Percentiles rank a stretch among this genome's conserved stretches.
phyloP scores from a whole-genome alignment of 169 alveolate genomes.

The Plasmodium sp. region DNA sequence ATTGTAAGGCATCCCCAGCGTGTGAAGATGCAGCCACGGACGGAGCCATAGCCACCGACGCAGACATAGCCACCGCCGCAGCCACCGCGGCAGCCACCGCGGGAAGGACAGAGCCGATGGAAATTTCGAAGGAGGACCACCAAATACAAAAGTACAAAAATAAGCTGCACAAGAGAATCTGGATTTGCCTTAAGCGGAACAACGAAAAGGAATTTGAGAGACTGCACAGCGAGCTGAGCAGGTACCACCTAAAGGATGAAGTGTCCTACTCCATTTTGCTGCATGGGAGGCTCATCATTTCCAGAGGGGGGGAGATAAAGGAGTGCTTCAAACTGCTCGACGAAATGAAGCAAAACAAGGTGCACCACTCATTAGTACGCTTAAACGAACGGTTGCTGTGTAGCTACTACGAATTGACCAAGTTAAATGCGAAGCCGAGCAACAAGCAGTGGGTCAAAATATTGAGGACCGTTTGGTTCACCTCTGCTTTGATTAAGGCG shows the following conservation, averaged over 20 bases:
- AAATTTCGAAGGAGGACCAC: slow-evolving; percentile 56
- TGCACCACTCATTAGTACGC: slow-evolving; percentile 44
- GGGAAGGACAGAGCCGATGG: not conserved
- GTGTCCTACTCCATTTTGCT: slow-evolving; percentile 44
- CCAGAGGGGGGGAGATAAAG: not conserved
- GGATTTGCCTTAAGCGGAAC: slow-evolving; percentile 22
- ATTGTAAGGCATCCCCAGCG: not conserved
- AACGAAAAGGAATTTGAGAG: slow-evolving; percentile 50
- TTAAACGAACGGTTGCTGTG: slow-evolving; percentile 35
- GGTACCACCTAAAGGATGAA: slow-evolving; percentile 57
- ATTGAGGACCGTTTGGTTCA: slow-evolving; percentile 58
- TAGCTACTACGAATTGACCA: slow-evolving; percentile 29
- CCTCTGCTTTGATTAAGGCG: slow-evolving; percentile 57
- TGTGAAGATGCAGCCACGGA: not conserved
- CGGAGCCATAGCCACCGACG: too few species aligned
- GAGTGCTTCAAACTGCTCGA: slow-evolving; percentile 22
- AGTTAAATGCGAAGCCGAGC: slow-evolving; percentile 31
- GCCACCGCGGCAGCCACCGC: too few species aligned
- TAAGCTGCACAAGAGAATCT: slow-evolving; percentile 42
- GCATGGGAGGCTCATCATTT: slow-evolving; percentile 46
- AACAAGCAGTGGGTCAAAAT: slow-evolving; percentile 42
- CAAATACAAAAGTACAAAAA: slow-evolving; percentile 61
- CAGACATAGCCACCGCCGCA: too few species aligned
- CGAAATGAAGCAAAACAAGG: slow-evolving; percentile 42
- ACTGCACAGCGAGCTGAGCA: not conserved